Conservation (phyloP, 352 stramenopile species). For the Phytophthora palmivora region DNA sequence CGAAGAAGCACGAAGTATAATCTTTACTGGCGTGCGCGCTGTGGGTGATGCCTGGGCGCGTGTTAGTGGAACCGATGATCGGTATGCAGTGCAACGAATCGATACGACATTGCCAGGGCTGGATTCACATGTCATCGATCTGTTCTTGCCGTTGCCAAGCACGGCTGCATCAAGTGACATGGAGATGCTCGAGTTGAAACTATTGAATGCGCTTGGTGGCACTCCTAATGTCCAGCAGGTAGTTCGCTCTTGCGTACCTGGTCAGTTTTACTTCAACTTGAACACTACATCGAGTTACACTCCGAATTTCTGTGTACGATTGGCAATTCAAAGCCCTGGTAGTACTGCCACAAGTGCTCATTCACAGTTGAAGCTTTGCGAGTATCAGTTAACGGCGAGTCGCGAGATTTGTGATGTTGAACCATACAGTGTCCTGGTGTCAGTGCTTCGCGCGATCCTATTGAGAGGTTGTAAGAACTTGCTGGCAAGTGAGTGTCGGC, state of each 20-base stretch:
- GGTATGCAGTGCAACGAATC: slow-evolving; percentile 29
- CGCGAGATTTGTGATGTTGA: slow-evolving; percentile 33
- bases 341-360: slow-evolving; percentile 3
- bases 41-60: slow-evolving; percentile 23
- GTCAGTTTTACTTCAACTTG: slow-evolving; percentile 41
- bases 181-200: slow-evolving; percentile 13
- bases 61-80: slow-evolving; percentile 8
- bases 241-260: slow-evolving; percentile 13
- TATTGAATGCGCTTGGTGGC: slow-evolving; percentile 15
- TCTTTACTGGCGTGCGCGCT: slow-evolving; percentile 16
- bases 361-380: slow-evolving; percentile 33
- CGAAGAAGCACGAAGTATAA: slow-evolving; percentile 30
- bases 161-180: slow-evolving; percentile 6
- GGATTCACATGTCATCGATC: slow-evolving; percentile 31
- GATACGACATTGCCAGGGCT: slow-evolving; percentile 48
- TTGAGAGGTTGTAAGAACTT: slow-evolving; percentile 13
- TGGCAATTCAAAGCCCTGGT: slow-evolving; percentile 5
- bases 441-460: slow-evolving; percentile 41
- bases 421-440: slow-evolving; percentile 36
- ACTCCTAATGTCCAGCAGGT: slow-evolving; percentile 10
- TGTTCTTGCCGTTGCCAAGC: slow-evolving; percentile 33
- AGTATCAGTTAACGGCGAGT: slow-evolving; percentile 14
- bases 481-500: slow-evolving; percentile 21
- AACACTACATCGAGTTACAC: slow-evolving; percentile 19
- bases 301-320: slow-evolving; percentile 40